Conservation (phyloP, 768 basidiomycete genomes). For the Austroboletus eburneus region DNA sequence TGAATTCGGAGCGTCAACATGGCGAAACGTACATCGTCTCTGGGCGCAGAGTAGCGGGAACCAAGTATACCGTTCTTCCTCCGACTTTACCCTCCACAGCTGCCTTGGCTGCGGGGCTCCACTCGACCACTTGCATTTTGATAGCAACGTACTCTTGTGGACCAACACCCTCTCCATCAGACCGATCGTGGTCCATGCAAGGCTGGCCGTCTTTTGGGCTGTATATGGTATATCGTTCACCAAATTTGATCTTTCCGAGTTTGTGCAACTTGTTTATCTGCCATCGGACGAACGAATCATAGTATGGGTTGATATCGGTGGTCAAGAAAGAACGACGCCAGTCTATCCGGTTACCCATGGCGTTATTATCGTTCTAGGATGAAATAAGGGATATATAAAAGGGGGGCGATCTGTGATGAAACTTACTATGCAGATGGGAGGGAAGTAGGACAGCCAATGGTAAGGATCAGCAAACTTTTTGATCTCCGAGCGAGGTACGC, state of each 20-base stretch:
- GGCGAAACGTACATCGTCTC: slow-evolving; percentile 80
- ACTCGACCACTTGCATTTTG: slow-evolving; percentile 91
- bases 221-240: slow-evolving; percentile 97
- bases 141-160: slow-evolving; percentile 94
- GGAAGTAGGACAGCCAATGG: slow-evolving; percentile 92
- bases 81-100: slow-evolving; percentile 65
- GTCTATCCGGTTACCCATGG: slow-evolving; percentile 93
- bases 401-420: not conserved
- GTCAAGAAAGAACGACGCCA: slow-evolving; percentile 96
- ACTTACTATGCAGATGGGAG: slow-evolving; percentile 85
- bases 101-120: slow-evolving; percentile 66
- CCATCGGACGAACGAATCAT: slow-evolving; percentile 96
- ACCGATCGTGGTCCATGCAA: slow-evolving; percentile 99
- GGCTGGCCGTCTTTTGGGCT: slow-evolving; percentile 98
- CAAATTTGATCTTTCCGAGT: slow-evolving; percentile 94
- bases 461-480: slow-evolving; percentile 96
- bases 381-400: not conserved
- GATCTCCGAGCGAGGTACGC: slow-evolving; percentile 83
- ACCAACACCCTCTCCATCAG: slow-evolving; percentile 89
- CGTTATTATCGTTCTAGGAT: slow-evolving; percentile 63
- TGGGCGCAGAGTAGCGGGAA: slow-evolving; percentile 94
- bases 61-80: slow-evolving; percentile 80
- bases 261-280: slow-evolving; percentile 90
- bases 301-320: slow-evolving; percentile 95
- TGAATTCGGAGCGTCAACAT: not conserved